Conservation (phyloP, 441 rosid genomes). For the Erodium trifolium region DNA sequence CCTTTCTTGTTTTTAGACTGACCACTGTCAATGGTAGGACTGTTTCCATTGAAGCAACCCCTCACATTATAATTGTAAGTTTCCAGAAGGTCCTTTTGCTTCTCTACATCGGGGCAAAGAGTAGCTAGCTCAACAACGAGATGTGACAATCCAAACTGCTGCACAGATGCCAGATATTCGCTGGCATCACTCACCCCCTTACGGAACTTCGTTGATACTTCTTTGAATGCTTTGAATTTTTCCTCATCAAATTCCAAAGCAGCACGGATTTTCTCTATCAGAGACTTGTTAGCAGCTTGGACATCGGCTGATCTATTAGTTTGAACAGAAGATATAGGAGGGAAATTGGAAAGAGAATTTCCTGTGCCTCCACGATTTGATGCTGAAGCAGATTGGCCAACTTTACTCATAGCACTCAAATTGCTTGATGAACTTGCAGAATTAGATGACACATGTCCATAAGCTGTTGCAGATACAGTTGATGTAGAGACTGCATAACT, state of each 20-base stretch:
- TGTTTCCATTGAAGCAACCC: constrained; percentile 11
- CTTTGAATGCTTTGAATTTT: constrained; percentile 33
- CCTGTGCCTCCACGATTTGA: constrained; percentile 21
- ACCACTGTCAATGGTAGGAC: constrained; percentile 12
- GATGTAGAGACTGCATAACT: constrained; percentile 19
- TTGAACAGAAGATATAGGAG: constrained; percentile 22
- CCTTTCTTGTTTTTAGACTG: constrained; percentile 15
- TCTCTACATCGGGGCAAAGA: constrained; percentile 34
- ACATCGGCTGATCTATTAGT: constrained; percentile 27
- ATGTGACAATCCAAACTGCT: constrained; percentile 37
- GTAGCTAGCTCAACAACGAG: constrained; percentile 37
- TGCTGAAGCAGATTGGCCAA: constrained; percentile 22
- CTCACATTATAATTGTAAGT: constrained; percentile 25
- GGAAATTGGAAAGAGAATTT: constrained; percentile 21
- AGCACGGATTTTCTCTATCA: constrained; percentile 37
- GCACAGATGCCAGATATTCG: constrained; percentile 35
- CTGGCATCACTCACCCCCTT: constrained; percentile 25
- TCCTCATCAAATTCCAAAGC: constrained; percentile 33
- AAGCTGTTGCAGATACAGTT: constrained; percentile 14
- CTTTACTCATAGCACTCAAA: constrained; percentile 20
- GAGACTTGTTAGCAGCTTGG: constrained; percentile 34
- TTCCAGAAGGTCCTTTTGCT: constrained; percentile 38
- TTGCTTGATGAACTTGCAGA: constrained; percentile 25
- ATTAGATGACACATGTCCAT: constrained; percentile 16
- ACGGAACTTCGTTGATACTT: constrained; percentile 30